Evolutionary conservation across 1,284 basidiomycete genomes (phyloP).

Genomic region (Pseudozyma tsukubaensis): DNA sequence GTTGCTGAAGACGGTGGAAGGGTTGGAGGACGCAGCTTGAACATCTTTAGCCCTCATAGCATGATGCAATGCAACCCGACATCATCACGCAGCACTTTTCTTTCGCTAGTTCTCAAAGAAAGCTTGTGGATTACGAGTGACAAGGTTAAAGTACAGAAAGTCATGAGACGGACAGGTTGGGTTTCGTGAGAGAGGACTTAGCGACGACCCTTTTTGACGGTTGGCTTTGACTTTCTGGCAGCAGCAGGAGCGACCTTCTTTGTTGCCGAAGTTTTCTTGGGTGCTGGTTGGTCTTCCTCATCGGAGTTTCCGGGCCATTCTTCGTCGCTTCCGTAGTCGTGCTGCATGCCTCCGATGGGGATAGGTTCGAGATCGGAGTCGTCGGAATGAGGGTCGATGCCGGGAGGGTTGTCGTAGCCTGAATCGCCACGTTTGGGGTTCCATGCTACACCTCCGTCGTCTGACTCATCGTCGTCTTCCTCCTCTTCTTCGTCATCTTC

Average conservation of each 20-base stretch:
- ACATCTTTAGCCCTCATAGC: neutral
- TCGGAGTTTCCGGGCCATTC: slow-evolving; percentile 43
- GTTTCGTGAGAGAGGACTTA: neutral
- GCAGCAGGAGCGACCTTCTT: slow-evolving; percentile 5
- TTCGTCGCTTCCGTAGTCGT: slow-evolving; percentile 43
- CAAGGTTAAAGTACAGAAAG: neutral
- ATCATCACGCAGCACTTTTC: neutral
- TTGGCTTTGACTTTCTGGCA: neutral
- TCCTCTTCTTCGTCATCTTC: slow-evolving; percentile 21
- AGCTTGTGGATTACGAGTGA: neutral
- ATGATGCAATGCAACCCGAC: neutral
- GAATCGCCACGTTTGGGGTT: slow-evolving; percentile 21
- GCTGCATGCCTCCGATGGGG: slow-evolving; percentile 47
- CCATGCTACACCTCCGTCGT: slow-evolving; percentile 14
- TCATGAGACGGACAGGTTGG: neutral
- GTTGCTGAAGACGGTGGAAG: slow-evolving; percentile 61
- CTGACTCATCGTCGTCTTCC: slow-evolving; percentile 29
- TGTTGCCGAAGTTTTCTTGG: slow-evolving; percentile 7
- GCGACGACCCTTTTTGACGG: slow-evolving; percentile 23
- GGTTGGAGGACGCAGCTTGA: slow-evolving; percentile 49
- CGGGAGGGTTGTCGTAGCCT: slow-evolving; percentile 34
- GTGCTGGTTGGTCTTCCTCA: slow-evolving; percentile 16
- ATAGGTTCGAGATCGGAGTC: slow-evolving; percentile 61
- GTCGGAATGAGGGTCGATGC: slow-evolving; percentile 35
- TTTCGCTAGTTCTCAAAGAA: neutral